These are phyloP conservation scores for Dothidotthia symphoricarpi DNA, from an alignment of 2,329 filamentous ascomycete species.

Conservation along the genomic window DNA sequence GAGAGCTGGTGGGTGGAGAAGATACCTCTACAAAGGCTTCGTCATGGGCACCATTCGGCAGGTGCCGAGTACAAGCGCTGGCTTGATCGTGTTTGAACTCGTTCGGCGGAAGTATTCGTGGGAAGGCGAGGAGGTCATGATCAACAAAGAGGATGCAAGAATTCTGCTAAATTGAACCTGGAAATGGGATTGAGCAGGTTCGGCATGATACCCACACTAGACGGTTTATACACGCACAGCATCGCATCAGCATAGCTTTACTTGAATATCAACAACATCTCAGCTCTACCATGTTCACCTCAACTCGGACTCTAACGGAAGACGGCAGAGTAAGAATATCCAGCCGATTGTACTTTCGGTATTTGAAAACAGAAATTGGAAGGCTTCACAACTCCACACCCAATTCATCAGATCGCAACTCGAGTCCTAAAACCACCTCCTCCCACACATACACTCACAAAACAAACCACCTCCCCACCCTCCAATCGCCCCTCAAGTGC, in stretches of 20 bases:
- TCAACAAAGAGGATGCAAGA: slow-evolving; percentile 64
- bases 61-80: slow-evolving; percentile 73
- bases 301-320: no score
- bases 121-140: slow-evolving; percentile 55
- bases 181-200: slow-evolving; percentile 1
- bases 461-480: no score
- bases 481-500: no score
- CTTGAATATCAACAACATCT: neutral
- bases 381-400: no score
- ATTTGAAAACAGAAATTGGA: no score
- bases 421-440: no score
- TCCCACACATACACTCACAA: no score
- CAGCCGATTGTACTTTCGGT: no score
- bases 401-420: no score
- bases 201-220: slow-evolving; percentile 21
- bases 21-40: slow-evolving; percentile 70
- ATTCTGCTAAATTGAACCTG: slow-evolving; percentile 57
- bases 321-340: no score
- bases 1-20: slow-evolving; percentile 57
- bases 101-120: slow-evolving; percentile 70
- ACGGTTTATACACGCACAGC: slow-evolving; percentile 2
- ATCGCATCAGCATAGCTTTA: slow-evolving; percentile 1
- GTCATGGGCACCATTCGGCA: slow-evolving; percentile 70
- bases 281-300: neutral
- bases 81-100: slow-evolving; percentile 75